Conservation (phyloP, 768 basidiomycete species). For the Boletus insuetus region DNA sequence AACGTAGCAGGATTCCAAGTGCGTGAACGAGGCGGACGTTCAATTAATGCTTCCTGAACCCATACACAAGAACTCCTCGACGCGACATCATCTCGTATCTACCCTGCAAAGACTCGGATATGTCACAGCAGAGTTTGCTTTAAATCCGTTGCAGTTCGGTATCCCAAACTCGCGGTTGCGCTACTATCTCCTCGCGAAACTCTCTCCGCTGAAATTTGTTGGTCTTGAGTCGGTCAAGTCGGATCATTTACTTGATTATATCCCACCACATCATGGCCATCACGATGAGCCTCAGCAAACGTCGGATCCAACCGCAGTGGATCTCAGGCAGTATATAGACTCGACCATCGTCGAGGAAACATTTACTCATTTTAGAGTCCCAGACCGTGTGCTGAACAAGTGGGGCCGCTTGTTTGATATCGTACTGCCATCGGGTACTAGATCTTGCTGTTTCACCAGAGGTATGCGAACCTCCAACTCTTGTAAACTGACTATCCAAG, state of each 20-base stretch:
- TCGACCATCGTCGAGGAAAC: conserved; percentile 7
- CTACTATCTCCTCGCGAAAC: conserved; percentile 75
- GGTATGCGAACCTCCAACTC: conserved; percentile 38
- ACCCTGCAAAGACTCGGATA: conserved; percentile 57
- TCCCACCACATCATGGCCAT: conserved; percentile 21
- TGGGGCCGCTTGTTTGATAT: conserved; percentile 85
- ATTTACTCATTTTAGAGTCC: conserved; percentile 38
- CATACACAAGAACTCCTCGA: conserved; percentile 56
- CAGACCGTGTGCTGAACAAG: conserved; percentile 62
- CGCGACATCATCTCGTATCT: conserved; percentile 53
- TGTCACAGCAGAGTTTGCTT: conserved; percentile 53
- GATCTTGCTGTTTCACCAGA: conserved; percentile 81
- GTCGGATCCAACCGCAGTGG: not conserved
- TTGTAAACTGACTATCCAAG: not conserved
- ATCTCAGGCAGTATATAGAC: not conserved
- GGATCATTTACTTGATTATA: conserved; percentile 38
- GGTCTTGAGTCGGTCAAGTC: conserved; percentile 14
- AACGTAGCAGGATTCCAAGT: conserved; percentile 88
- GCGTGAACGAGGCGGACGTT: conserved; percentile 11
- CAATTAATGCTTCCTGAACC: conserved; percentile 5
- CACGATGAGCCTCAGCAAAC: not conserved
- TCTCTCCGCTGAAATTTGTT: conserved; percentile 39
- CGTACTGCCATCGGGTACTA: conserved; percentile 55
- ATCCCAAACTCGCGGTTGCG: conserved; percentile 81
- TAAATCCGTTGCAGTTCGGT: conserved; percentile 76